Base-by-base conservation (phyloP, 257 asterid species). In the Capsicum rhomboideum region DNA sequence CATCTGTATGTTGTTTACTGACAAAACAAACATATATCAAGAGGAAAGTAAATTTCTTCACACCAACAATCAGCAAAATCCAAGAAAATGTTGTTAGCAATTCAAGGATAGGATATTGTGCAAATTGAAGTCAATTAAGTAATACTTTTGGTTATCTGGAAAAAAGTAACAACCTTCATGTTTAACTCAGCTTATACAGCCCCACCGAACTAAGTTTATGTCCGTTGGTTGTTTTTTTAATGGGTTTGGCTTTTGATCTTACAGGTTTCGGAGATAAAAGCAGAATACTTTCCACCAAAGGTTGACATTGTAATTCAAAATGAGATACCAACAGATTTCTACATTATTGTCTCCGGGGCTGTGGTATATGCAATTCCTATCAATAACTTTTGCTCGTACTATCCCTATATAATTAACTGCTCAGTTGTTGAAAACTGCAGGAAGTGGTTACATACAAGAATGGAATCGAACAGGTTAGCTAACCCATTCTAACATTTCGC, bases 261-360 rank as follows among this genome's bases (percentile, higher is more conserved):
- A 44, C 91, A 96, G 99, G 98, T 96, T 79, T 92, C 99, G 9
- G 98, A 94, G 89, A 92, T 96, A 94, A 93, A 89, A 87, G 99
- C 98, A 78, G 98, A 96, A 87, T 96, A 92, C 84, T 93, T 89
- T 86, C 99, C 99, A 61, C 99, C 99, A 34, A 93, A 91, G 91
- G 96, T 93, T 82, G 99, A 96, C 82, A 92, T 96, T 6, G 82
- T 94, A 86, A 92, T 94, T 84, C 97, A 93, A 87, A 94, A 93
- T 29, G 99, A 96, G 87, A 93, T 94, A 87, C 89, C 98, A 83
- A 96, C 98, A 83, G 99, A 94, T 90, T 93, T 94, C 92, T 96
- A 94, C 89, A 92, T 93, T 59, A 85, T 94, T 83, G 98, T 89
- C 11, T 96, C 97, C 1, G 99, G 99, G 87, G 93, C 97, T 85